Evolutionary conservation across 441 rosid species (phyloP).

Genomic region (Oxalis stricta): DNA sequence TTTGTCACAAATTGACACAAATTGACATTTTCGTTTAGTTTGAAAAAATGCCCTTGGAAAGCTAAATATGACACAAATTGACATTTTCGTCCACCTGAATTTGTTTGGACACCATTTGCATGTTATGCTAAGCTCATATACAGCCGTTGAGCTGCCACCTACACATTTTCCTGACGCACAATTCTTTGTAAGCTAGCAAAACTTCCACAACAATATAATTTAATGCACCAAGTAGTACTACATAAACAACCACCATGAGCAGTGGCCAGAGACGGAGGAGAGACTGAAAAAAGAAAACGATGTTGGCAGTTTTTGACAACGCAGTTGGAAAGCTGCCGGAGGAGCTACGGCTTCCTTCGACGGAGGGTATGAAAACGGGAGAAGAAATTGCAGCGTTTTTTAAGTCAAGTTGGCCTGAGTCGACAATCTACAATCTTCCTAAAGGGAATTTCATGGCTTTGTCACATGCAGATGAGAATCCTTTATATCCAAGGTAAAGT

Average conservation of each 20-base stretch:
- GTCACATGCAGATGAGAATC: constrained; percentile 9
- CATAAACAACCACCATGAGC: no score
- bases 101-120: constrained; percentile 4
- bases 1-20: no score
- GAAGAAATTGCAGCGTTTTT: constrained; percentile 16
- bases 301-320: constrained; percentile 32
- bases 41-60: no score
- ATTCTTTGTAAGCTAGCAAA: constrained; percentile 6
- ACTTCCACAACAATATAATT: not conserved
- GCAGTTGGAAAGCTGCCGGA: constrained; percentile 24
- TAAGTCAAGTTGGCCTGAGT: constrained; percentile 8
- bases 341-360: constrained; percentile 22
- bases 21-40: no score
- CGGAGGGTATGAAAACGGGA: constrained; percentile 6
- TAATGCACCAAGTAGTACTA: no score
- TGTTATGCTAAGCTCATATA: not conserved
- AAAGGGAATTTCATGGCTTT: constrained; percentile 17
- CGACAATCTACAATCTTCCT: constrained; percentile 11
- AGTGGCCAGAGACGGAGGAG: constrained; percentile 1
- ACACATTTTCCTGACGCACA: constrained; percentile 1
- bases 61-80: constrained; percentile 4
- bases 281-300: no score
- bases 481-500: constrained; percentile 7
- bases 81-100: no score
- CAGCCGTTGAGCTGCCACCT: constrained; percentile 9